Base-by-base conservation (phyloP, 768 basidiomycete genomes). In the Termitomyces sp. region DNA sequence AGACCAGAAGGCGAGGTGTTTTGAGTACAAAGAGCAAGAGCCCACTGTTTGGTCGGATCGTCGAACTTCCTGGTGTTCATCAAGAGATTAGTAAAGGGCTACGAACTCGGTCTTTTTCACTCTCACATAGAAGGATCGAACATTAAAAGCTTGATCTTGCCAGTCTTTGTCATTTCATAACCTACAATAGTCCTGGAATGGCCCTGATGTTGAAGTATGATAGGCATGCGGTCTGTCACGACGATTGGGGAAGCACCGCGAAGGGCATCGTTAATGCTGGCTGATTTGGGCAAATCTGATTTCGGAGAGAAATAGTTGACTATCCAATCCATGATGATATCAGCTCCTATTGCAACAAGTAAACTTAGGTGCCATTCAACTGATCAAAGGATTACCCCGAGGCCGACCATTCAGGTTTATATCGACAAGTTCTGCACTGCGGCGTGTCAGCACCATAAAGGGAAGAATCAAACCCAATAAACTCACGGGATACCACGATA, bases 141-240 rank as follows among this genome's bases (percentile, higher is more conserved):
- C 7, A 80, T 73, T 14, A 96, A 73, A 9, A 97, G 75, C 59
- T 81, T 85, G 38, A 81, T 74, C 12, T 72, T 68, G 7, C 83
- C 85, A 15, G 73, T 73, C 60, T 77, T 80, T 51, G 73, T 75
- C 38, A 85, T 69, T 67, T 95, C 91, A 61, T 88, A 94, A 1
- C 93, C 93, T 2, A 97, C 77, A 12, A 97, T 83, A 4, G 87
- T 87, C 24, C 88, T 71, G n/a, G 93, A 97, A 71, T 97, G 93
- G 0, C 92, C 91, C 7, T 77, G 67, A 63, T 90, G 84, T 73
- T 96, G 87, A 48, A 96, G 72, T 42, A 96, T 85, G 30, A 97
- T 64, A 9, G 93, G 93, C 81, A 92, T 85, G 61, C 79, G 83
- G 21, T 80, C 68, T 0, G 88, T 86, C 26, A 74, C 66, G 10